phyloP scores from a whole-genome alignment of 495 filamentous ascomycete species.

The Astrothelium subdiscretum region DNA sequence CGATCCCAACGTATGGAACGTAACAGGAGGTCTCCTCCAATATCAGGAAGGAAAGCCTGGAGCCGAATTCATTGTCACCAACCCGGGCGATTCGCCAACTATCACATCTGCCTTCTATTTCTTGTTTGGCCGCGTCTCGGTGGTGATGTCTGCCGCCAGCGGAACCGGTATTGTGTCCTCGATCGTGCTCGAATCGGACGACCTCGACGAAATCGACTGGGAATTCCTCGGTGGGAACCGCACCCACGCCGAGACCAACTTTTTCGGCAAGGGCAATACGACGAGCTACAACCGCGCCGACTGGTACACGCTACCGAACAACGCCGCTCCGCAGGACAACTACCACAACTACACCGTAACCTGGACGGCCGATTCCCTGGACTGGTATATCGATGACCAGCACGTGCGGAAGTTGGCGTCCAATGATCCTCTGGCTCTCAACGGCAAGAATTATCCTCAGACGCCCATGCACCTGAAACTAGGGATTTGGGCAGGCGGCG shows the following conservation, averaged over 20 bases:
- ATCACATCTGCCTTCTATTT: constrained; percentile 64
- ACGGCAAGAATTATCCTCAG: constrained; percentile 63
- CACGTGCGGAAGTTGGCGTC: constrained; percentile 58
- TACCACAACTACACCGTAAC: constrained; percentile 74
- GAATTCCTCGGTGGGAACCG: constrained; percentile 19
- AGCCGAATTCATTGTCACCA: constrained; percentile 57
- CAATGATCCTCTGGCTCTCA: constrained; percentile 41
- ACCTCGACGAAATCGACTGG: constrained; percentile 85
- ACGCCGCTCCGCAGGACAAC: constrained; percentile 19
- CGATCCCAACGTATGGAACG: constrained; percentile 39
- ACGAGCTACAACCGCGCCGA: constrained; percentile 45
- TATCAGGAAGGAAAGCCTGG: constrained; percentile 45
- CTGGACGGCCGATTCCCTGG: constrained; percentile 61
- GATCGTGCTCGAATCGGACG: constrained; percentile 71
- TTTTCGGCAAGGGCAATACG: constrained; percentile 73
- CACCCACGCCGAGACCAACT: constrained; percentile 61
- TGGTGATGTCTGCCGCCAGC: constrained; percentile 57
- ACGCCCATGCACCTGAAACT: constrained; percentile 74
- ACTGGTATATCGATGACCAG: constrained; percentile 61
- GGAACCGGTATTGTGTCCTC: constrained; percentile 77
- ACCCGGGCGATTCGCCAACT: constrained; percentile 62
- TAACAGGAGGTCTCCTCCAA: constrained; percentile 36
- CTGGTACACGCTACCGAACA: constrained; percentile 20
- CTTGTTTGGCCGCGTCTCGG: constrained; percentile 62
- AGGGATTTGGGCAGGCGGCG: constrained; percentile 82